Evolutionary conservation across 495 filamentous ascomycete species (phyloP).

Genomic region (Xylaria nigripes): DNA sequence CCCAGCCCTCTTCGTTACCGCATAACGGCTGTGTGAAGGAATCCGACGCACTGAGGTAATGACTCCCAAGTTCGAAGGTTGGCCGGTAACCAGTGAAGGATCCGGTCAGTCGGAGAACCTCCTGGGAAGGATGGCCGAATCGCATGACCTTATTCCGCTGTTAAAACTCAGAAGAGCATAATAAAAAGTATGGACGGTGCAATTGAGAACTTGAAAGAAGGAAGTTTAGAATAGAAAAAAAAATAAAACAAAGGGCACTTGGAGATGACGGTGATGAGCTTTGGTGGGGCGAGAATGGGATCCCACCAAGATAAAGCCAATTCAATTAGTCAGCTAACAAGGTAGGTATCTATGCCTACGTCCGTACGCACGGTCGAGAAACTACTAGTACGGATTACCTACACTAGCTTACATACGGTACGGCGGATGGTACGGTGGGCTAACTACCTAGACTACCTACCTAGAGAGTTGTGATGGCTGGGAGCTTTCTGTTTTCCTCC

Average conservation of each 20-base stretch:
- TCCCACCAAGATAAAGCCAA: not conserved
- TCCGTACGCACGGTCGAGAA: not conserved
- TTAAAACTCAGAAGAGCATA: slow-evolving; percentile 24
- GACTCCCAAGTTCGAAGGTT: slow-evolving; percentile 31
- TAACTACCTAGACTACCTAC: no score
- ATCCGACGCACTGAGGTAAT: slow-evolving; percentile 39
- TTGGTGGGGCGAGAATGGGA: not conserved
- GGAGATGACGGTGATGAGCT: not conserved
- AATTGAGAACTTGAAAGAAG: slow-evolving; percentile 18
- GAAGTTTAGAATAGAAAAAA: slow-evolving; percentile 9
- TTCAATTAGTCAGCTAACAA: slow-evolving; percentile 10
- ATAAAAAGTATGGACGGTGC: slow-evolving; percentile 20
- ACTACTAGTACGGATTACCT: not conserved
- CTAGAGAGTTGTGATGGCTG: no score
- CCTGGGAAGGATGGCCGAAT: slow-evolving; percentile 31
- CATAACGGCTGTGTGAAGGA: slow-evolving; percentile 61
- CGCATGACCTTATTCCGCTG: slow-evolving; percentile 23
- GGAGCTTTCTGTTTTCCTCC: no score
- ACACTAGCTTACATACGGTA: not conserved
- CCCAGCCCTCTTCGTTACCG: slow-evolving; percentile 87
- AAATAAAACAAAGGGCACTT: slow-evolving; percentile 2
- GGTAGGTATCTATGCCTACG: no score
- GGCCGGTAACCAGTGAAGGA: slow-evolving; percentile 45
- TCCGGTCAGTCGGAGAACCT: slow-evolving; percentile 41
- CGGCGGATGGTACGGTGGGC: no score